A percentile compares a stretch with the other conserved stretches of the same genome.
Evolutionary conservation across 176 grass and related monocot species (phyloP).

Genomic region (Avena sativa): DNA sequence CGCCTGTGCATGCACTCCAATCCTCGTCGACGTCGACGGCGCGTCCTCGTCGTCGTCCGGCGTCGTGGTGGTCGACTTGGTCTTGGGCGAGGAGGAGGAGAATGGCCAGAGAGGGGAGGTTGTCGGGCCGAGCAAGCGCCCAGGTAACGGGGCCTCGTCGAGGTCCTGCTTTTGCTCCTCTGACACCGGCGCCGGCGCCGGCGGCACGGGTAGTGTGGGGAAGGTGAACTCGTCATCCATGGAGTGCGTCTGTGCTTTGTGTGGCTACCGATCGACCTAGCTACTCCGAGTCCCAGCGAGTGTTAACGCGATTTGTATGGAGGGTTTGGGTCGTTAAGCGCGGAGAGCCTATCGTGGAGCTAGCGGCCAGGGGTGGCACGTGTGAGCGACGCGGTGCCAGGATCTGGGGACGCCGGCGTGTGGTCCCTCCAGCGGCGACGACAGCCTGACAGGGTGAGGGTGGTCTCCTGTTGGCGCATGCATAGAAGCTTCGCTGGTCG

Average conservation of each 20-base stretch:
- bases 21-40: neutral
- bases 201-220: neutral
- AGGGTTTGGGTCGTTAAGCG: neutral
- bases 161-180: neutral
- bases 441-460: neutral
- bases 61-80: neutral
- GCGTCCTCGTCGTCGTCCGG: neutral
- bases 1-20: neutral
- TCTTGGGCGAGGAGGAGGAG: neutral
- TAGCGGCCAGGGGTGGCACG: neutral
- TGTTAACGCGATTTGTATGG: neutral
- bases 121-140: neutral
- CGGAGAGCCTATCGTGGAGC: neutral
- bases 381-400: neutral
- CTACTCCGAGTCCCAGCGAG: neutral
- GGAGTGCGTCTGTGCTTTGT: neutral
- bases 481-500: neutral
- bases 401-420: neutral
- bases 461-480: neutral
- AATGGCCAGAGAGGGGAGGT: constrained; percentile 45
- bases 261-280: neutral
- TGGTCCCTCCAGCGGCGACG: neutral
- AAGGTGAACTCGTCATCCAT: constrained; percentile 49
- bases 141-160: neutral
- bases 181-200: neutral